Percentiles rank a stretch among this genome's conserved stretches.
phyloP scores from a whole-genome alignment of 148 eudicot genomes.

The Fallopia convolvulus region DNA sequence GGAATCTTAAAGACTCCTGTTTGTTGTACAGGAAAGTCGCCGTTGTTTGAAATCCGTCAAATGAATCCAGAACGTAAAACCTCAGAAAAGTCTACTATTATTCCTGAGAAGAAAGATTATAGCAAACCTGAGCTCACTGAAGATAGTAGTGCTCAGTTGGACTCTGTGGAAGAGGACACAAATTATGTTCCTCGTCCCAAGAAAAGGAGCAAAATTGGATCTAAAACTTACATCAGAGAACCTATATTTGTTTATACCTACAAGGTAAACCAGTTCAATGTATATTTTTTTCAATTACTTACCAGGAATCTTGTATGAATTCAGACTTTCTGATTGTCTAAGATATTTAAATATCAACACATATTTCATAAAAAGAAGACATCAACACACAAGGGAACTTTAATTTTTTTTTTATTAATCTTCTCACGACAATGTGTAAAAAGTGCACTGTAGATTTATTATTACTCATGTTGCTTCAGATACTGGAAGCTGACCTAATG shows the following conservation, averaged over 20 bases:
- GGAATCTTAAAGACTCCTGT: background rate
- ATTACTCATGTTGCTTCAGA: conserved; percentile 32
- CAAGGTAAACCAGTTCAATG: conserved; percentile 41
- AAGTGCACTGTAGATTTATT: background rate
- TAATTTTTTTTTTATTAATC: background rate
- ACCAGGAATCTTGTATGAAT: background rate
- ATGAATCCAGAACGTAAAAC: conserved; percentile 46
- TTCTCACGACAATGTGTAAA: background rate
- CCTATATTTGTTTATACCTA: conserved; percentile 68
- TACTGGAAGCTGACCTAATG: conserved; percentile 70
- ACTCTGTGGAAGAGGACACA: conserved; percentile 32
- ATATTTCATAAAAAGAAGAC: no score
- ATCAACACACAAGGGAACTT: background rate
- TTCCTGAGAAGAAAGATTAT: conserved; percentile 23
- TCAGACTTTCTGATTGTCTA: background rate
- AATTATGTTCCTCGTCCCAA: conserved; percentile 22
- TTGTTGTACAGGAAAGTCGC: conserved; percentile 46
- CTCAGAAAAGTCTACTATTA: conserved; percentile 21
- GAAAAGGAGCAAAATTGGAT: conserved; percentile 21
- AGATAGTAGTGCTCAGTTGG: conserved; percentile 21
- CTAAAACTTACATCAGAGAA: conserved; percentile 25
- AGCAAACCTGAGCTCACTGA: conserved; percentile 26
- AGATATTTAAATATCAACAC: background rate
- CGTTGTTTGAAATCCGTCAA: conserved; percentile 61
- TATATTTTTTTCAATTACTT: background rate